Base-by-base conservation (phyloP, 2,329 filamentous ascomycete species). In the Nemania sp. region DNA sequence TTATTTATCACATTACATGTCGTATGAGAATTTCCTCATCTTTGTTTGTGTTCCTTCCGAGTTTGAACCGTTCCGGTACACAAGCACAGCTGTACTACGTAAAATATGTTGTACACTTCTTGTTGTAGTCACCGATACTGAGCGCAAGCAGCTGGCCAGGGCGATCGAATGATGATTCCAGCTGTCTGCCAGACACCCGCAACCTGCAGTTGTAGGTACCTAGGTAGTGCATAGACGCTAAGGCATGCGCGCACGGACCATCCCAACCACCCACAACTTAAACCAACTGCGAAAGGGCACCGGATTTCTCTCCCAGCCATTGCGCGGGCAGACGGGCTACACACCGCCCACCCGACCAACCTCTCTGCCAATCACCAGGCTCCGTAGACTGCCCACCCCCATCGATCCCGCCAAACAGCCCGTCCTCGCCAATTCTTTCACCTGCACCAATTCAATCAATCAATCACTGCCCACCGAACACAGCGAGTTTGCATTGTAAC, bases 221-320 rank as follows among this genome's bases (percentile, higher is more conserved):
- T 35, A 35, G 18, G 11, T 18, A 5, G 13, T 41, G 38, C 38
- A 41, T 18, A 8, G 24, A 20, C 56, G 51, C 41, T 22, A 47
- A 41, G 38, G 38, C 11, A 41, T 7, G 7, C 1, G 35, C 13
- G 64, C 59, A 70, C 68, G 49, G 64, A 64, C 65, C 64, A 66
- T 38, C 47, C 68, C 65, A 70, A 60, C 66, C 66, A 60, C 62
- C 62, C 62, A 65, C 65, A 67, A 52, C 55, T 56, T 13, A 7
- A 18, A 15, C 22, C 24, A 18, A 35, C 56, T 65, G 64, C 63
- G 61, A 57, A 66, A 62, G 53, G 57, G 64, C 64, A 66, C 22
- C 22, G 26, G 41, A 55, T 66, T 66, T 66, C 24, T n/a, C 29
- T 62, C 49, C 47, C 35, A 54, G 47, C 65, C 65, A 64, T 57